Percentiles rank a stretch among this genome's conserved stretches.
Evolutionary conservation across 345 rosid genomes (phyloP).

Genomic region (Barbarea vulgaris): DNA sequence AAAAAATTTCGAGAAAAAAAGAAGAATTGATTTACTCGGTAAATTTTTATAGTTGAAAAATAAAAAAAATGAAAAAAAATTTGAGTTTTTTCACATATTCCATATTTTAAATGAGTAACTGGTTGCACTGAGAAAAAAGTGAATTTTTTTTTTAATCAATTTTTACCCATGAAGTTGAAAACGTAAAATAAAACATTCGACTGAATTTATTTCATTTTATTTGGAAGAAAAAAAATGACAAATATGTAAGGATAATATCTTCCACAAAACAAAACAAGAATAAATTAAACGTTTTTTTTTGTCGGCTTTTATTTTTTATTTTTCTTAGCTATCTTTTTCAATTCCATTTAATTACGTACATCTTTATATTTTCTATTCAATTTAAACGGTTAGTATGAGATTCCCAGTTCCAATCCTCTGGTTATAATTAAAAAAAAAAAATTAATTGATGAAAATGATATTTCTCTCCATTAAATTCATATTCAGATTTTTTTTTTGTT

Average conservation of each 20-base stretch:
- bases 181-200: background rate
- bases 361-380: background rate
- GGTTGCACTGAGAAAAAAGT: background rate
- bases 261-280: background rate
- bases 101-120: no score
- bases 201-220: background rate
- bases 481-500: background rate
- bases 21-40: background rate
- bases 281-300: background rate
- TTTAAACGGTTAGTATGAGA: background rate
- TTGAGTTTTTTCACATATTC: no score
- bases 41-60: background rate
- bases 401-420: background rate
- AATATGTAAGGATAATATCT: background rate
- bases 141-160: background rate
- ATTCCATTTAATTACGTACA: background rate
- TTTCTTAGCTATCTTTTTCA: background rate
- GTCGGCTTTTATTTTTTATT: background rate
- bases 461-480: background rate
- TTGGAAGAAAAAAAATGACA: background rate
- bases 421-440: background rate
- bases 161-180: background rate
- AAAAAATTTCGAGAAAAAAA: background rate
- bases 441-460: background rate
- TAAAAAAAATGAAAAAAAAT: no score